phyloP scores from a whole-genome alignment of 1,139 yeast species.

The Debaryomyces singareniensis region DNA sequence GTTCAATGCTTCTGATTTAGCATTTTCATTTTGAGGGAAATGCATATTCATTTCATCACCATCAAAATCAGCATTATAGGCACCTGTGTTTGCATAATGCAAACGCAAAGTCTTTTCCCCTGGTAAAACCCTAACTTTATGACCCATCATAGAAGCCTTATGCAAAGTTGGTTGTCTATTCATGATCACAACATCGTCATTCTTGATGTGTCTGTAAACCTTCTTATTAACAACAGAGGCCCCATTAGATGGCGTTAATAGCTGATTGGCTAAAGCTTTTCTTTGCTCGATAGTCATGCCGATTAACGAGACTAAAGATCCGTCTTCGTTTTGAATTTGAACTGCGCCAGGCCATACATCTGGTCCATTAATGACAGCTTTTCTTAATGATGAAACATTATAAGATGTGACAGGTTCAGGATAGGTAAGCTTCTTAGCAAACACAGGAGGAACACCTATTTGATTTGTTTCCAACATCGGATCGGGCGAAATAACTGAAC shows the following conservation, averaged over 20 bases:
- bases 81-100: conserved; percentile 98
- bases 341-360: conserved; percentile 98
- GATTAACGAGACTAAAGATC: conserved; percentile 72
- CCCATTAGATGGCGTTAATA: conserved; percentile 72
- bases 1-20: conserved; percentile 92
- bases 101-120: conserved; percentile 94
- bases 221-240: conserved; percentile 72
- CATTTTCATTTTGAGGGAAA: conserved; percentile 97
- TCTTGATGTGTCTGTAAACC: conserved; percentile 88
- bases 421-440: conserved; percentile 89
- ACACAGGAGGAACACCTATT: conserved; percentile 98
- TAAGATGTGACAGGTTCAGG: conserved; percentile 98
- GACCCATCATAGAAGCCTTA: conserved; percentile 99
- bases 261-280: conserved; percentile 91
- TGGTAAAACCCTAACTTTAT: conserved; percentile 91
- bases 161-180: conserved; percentile 99
- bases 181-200: conserved; percentile 94
- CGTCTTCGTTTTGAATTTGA: conserved; percentile 94
- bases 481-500: conserved; percentile 98
- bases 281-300: conserved; percentile 94
- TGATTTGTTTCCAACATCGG: conserved; percentile 97
- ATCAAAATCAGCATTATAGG: conserved; percentile 98
- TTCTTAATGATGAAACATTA: conserved; percentile 84
- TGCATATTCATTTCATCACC: conserved; percentile 99
- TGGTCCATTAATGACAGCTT: conserved; percentile 96